These are phyloP conservation scores for Heliosperma pusillum DNA, from an alignment of 148 eudicot species.

Conservation along the genomic window DNA sequence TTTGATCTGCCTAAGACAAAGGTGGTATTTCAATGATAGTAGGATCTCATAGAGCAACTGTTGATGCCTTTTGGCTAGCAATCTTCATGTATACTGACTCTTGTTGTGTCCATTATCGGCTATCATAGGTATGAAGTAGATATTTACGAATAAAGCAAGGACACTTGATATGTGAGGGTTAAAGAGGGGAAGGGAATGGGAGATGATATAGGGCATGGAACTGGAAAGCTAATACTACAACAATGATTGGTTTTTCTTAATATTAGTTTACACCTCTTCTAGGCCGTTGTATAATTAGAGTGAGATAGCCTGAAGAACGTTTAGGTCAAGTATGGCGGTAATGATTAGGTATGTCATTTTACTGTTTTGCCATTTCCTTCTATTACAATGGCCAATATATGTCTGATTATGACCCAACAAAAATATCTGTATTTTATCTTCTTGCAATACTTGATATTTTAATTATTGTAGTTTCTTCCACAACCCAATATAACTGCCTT, in stretches of 20 bases:
- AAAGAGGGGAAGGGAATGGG: background rate
- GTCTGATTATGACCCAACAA: background rate
- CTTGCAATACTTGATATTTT: too few species aligned
- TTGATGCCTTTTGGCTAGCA: background rate
- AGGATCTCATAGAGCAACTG: background rate
- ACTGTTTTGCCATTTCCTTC: background rate
- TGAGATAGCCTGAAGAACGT: background rate
- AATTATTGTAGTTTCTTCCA: background rate
- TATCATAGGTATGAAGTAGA: too few species aligned
- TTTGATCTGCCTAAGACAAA: background rate
- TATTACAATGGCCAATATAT: background rate
- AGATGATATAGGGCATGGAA: background rate
- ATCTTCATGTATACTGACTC: background rate
- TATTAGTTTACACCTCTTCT: background rate
- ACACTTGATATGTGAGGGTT: background rate
- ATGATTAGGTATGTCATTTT: background rate
- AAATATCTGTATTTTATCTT: too few species aligned
- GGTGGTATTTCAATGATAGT: background rate
- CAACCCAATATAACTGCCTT: background rate
- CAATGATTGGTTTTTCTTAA: background rate
- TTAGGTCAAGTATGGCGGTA: background rate
- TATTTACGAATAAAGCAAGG: background rate
- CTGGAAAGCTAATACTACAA: background rate
- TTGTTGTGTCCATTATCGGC: too few species aligned
- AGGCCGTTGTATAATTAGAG: background rate